Percentiles rank a stretch among this genome's conserved stretches.
phyloP scores from a whole-genome alignment of 208 protist genomes.

The Leishmania martiniquensis region DNA sequence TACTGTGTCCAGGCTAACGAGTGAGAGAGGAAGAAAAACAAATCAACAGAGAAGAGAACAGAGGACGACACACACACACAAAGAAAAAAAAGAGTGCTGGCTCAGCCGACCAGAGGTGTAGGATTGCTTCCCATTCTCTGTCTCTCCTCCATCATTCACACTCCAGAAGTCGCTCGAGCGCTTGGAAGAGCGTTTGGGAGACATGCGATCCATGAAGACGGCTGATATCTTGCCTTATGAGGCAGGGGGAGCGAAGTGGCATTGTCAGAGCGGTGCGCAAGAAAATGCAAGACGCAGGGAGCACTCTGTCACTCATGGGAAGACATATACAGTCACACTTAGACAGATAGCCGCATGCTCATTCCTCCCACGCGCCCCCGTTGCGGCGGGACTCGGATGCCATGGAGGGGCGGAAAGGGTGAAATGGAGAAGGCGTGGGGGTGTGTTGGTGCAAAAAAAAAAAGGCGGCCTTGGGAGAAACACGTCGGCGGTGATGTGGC shows the following conservation, averaged over 20 bases:
- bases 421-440: not conserved
- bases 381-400: not conserved
- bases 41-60: not conserved
- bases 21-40: not conserved
- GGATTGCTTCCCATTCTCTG: not conserved
- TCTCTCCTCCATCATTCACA: not conserved
- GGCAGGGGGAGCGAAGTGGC: not conserved
- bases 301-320: not conserved
- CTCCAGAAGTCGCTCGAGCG: not conserved
- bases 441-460: not conserved
- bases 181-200: not conserved
- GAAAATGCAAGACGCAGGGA: not conserved
- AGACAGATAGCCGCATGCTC: not conserved
- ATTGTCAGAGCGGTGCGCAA: not conserved
- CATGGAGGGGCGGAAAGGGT: not conserved
- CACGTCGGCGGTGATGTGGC: no score
- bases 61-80: not conserved
- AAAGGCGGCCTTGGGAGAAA: no score
- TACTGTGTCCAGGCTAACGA: conserved; percentile 14
- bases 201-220: not conserved
- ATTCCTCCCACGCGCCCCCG: not conserved
- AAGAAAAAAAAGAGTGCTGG: not conserved
- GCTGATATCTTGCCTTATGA: not conserved
- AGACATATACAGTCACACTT: not conserved
- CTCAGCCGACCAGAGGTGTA: not conserved